Evolutionary conservation across 2,329 filamentous ascomycete species (phyloP), one percentile per base, ranked within the genome.

Genomic region (Aspergillus sp.): DNA sequence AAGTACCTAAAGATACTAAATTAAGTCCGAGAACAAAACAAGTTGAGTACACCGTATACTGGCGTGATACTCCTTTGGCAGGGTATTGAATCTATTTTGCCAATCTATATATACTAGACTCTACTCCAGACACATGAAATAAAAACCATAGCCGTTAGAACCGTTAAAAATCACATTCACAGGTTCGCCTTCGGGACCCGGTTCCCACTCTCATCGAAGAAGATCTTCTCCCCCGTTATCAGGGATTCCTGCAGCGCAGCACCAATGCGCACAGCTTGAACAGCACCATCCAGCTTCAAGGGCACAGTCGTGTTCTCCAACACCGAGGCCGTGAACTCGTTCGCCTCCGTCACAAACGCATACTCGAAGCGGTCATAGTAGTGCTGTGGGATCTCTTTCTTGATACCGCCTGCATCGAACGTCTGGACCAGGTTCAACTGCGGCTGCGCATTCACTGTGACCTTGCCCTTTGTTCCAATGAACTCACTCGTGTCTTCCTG

Each of bases 401-500:
- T 74, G 33, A 89, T 76, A 2, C 86, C 85, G 0, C 66, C 73
- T 0, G 77, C 58, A 63, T 86, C 79, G 67, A 83, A 81, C 45
- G 85, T 76, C 58, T 85, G 79, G 9, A 89, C 81, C 17, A 87
- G 75, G 55, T 84, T 83, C 6, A 76, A 70, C 35, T 76, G 73
- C 5, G 87, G 87, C 65, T 86, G 81, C 1, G 79, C 80, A 65
- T 89, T 89, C 59, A 89, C 78, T 0, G 79, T 74, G 4, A 89
- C 66, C 69, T 89, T 89, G 21, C 87, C 86, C 63, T 82, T 79
- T 1, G 87, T 89, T 12, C 86, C 87, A 55, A 89, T 86, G 61
- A 89, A 82, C 73, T 89, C 86, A 0, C 87, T 88, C 58, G 80
- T 83, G 68, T 89, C 87, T 60, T 88, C 83, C 70, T 89, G 86